Base-by-base conservation (phyloP, 768 basidiomycete genomes). In the Hericium coralloides region DNA sequence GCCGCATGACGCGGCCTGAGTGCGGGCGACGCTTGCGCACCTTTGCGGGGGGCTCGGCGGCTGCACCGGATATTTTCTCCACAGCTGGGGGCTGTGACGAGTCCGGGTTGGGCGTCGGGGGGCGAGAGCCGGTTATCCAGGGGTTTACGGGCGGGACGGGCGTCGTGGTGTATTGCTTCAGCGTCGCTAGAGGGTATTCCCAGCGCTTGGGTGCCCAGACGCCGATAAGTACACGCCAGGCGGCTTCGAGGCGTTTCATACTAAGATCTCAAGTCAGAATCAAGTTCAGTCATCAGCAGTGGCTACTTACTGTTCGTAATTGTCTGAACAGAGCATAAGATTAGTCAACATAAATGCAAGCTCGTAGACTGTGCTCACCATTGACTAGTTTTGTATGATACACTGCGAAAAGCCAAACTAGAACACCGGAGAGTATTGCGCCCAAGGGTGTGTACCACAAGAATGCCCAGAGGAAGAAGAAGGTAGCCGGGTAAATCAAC, bases 201-300 rank as follows among this genome's bases (percentile, higher is more conserved):
- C 86, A 91, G 48, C 73, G 75, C 67, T 81, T 84, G 5, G 95
- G 94, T 0, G 80, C 79, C 97, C 97, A 98, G 12, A 98, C 83
- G 7, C 95, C 97, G 60, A 98, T 81, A 14, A 99, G 80, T n/a
- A 97, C 84, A 55, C 92, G 85, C 94, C 95, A 99, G n/a, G 94
- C 85, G 5, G 95, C 91, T 17, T 88, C 77, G 50, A 95, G 79
- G 43, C 89, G 89, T 71, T 94, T 95, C 51, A 84, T 82, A 31
- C 93, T 61, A 23, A 10, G 52, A 31, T 31, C 31, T 31, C 7
- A 2, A 31, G 31, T 18, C 45, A 75, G 38, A 31, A 36, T 39
- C 23, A 37, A 12, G 37, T 50, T 41, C 48, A 48, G 22, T 38
- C 41, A 49, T 51, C 3, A 60, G 8, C 1, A 9, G 31, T 8